Percentiles rank a stretch among this genome's conserved stretches.
Conservation (phyloP, 2,329 filamentous ascomycete genomes). For the Capronia epimyces region DNA sequence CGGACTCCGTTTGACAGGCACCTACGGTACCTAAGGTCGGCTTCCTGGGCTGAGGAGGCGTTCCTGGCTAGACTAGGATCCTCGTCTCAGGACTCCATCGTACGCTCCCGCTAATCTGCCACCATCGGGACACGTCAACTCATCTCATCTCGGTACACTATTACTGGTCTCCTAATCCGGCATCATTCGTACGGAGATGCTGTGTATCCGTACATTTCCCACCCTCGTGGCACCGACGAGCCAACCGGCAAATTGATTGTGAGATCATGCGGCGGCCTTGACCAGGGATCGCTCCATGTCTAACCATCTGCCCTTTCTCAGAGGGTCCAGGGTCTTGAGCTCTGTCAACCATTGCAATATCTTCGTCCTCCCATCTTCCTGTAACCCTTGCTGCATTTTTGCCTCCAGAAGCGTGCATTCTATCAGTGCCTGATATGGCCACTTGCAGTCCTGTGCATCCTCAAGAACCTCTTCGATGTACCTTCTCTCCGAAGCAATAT, state of each 20-base stretch:
- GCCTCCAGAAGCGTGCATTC: slow-evolving; percentile 62
- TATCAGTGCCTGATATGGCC: slow-evolving; percentile 82
- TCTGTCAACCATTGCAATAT: slow-evolving; percentile 57
- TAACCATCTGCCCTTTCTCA: slow-evolving; percentile 68
- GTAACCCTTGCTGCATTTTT: slow-evolving; percentile 40
- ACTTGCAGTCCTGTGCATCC: slow-evolving; percentile 69
- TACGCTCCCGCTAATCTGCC: no score
- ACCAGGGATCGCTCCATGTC: slow-evolving; percentile 53
- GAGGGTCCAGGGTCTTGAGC: slow-evolving; percentile 65
- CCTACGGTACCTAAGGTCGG: no score
- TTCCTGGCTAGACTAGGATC: no score
- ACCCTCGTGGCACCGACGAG: background rate
- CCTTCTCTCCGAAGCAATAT: slow-evolving; percentile 66
- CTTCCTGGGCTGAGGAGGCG: no score
- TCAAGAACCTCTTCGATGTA: slow-evolving; percentile 63
- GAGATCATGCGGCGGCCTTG: background rate
- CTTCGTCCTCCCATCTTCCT: slow-evolving; percentile 42
- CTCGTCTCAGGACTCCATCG: background rate
- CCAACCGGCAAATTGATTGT: background rate
- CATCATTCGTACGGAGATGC: background rate
- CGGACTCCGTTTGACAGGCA: no score
- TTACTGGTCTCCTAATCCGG: background rate
- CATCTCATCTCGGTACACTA: background rate
- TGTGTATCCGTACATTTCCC: background rate
- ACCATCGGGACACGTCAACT: no score